Base-by-base conservation (phyloP, 805 yeast genomes). In the Metschnikowia lochheadii region DNA sequence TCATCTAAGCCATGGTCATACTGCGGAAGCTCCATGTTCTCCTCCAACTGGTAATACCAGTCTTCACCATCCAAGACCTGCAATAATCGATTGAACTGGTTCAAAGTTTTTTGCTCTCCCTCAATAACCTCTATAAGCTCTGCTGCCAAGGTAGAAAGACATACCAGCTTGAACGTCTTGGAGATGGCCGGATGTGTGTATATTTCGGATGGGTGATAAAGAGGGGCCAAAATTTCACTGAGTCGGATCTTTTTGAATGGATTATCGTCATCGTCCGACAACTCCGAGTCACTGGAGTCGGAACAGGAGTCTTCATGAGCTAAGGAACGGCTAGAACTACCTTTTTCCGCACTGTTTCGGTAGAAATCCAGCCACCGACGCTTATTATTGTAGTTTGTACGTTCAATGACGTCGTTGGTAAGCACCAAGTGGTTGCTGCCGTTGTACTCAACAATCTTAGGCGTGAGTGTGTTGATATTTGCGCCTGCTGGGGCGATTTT, bases 21-120 rank as follows among this genome's bases (percentile, higher is more conserved):
- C 26, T 69, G 75, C 1, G 89, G 85, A 33, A 90, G 72, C 21
- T 82, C 79, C 66, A 91, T 65, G 44, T 81, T 80, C 20, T 79
- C 81, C 34, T 87, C 88, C 18, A 82, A 71, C 37, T 85, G 67
- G 49, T 82, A 82, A 40, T 75, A 75, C 56, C 95, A 87, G 63
- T 89, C 92, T 63, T 92, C 98, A 4, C 97, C 97, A 45, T 92
- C 73, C 57, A 92, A 82, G 1, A 87, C 83, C 54, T 85, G 87
- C 67, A 94, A 76, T 41, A 92, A 73, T 59, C 81, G 82, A 40
- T 85, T 80, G 48, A 90, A 72, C 61, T 83, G 80, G 51, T 83
- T 82, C n/a, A 87, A 86, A 34, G 83, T 84, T 26, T 78, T 76
- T 60, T 89, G 96, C 62, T 94, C 99, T 39, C 80, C 78, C 62